Conservation (phyloP, 2,329 filamentous ascomycete genomes). For the Alternaria brassicae region DNA sequence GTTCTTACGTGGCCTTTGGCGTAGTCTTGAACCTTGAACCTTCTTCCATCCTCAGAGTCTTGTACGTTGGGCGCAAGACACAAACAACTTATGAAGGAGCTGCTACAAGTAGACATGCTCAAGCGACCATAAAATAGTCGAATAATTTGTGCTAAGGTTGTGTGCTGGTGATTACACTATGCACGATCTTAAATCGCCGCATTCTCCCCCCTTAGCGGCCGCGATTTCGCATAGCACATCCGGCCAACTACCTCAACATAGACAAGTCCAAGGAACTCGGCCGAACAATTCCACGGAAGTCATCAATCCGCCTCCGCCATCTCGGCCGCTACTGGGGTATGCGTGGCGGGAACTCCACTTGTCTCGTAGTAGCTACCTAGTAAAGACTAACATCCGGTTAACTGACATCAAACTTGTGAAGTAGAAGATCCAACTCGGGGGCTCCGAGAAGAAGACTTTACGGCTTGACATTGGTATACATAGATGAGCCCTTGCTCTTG, state of each 20-base stretch:
- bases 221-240: not conserved
- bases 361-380: not conserved
- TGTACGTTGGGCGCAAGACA: not conserved
- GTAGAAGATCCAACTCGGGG: not conserved
- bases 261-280: not conserved
- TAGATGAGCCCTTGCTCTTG: not conserved
- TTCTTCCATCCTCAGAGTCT: not conserved
- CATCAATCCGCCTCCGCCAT: not conserved
- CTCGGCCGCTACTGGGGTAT: not conserved
- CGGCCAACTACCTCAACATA: conserved; percentile 1
- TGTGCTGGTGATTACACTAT: not conserved
- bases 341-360: not conserved
- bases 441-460: not conserved
- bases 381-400: not conserved
- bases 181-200: not conserved
- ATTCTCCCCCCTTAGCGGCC: not conserved
- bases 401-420: not conserved
- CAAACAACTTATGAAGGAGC: not conserved
- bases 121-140: not conserved
- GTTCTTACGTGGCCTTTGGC: not conserved
- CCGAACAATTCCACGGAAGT: not conserved
- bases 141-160: not conserved
- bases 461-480: conserved; percentile 1
- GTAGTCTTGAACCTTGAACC: not conserved
- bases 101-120: not conserved